These are phyloP conservation scores for Nothophytophthora sp. DNA, from an alignment of 352 stramenopile genomes.

Conservation along the genomic window DNA sequence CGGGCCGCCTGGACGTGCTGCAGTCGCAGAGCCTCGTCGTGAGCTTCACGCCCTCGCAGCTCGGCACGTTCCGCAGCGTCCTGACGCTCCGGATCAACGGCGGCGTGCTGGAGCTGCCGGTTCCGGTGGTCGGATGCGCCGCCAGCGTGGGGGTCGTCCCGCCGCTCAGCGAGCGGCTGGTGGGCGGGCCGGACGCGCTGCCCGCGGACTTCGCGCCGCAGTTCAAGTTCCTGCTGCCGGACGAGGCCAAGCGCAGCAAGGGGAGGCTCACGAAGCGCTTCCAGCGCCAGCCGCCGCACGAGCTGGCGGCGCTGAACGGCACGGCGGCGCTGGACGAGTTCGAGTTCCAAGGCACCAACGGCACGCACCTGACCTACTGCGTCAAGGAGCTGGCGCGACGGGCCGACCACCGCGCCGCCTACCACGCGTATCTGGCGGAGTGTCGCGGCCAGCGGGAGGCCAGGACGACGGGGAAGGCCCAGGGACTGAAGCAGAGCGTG, in stretches of 20 bases:
- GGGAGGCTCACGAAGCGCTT: conserved; percentile 51
- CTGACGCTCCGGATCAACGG: conserved; percentile 54
- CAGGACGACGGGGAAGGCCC: conserved; percentile 24
- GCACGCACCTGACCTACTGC: conserved; percentile 85
- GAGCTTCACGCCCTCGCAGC: conserved; percentile 87
- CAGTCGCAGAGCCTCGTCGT: conserved; percentile 90
- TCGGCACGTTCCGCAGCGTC: conserved; percentile 69
- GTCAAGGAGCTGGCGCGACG: conserved; percentile 78
- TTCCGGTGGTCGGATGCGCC: conserved; percentile 72
- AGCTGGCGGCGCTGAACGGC: conserved; percentile 60
- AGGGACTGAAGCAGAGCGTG: conserved; percentile 53
- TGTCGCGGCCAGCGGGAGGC: conserved; percentile 40
- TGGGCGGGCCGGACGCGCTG: conserved; percentile 67
- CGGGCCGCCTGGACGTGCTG: conserved; percentile 76
- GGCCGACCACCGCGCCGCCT: conserved; percentile 64
- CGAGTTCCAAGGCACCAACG: conserved; percentile 84
- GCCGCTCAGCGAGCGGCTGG: conserved; percentile 20
- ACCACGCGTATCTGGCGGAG: conserved; percentile 66
- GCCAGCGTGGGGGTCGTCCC: conserved; percentile 46
- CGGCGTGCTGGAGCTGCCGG: conserved; percentile 43
- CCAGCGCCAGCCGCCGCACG: conserved; percentile 61
- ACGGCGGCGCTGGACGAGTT: conserved; percentile 79
- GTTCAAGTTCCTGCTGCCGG: conserved; percentile 90
- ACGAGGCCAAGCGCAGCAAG: conserved; percentile 68
- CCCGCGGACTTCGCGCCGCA: conserved; percentile 85